phyloP scores from a whole-genome alignment of 768 basidiomycete species.

The Mycena vulgaris region DNA sequence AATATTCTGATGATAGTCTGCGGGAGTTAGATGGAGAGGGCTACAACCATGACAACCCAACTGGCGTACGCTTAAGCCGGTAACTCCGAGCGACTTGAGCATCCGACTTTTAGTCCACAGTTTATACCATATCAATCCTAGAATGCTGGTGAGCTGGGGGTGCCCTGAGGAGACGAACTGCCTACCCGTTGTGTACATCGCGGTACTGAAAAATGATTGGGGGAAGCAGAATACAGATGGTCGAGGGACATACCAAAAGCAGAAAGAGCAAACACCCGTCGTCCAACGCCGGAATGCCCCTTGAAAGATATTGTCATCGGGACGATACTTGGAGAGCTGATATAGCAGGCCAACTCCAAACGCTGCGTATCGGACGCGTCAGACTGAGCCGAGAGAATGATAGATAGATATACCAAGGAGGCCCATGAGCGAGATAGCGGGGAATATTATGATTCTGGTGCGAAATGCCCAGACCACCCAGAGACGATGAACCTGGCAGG shows the following conservation, averaged over 20 bases:
- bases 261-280: conserved; percentile 9
- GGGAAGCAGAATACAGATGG: too few relatives aligned
- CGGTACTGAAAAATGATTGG: not conserved
- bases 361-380: not conserved
- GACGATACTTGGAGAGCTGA: not conserved
- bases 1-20: conserved; percentile 13
- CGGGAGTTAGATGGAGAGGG: not conserved
- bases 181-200: conserved; percentile 5
- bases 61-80: not conserved
- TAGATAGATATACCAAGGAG: not conserved
- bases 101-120: conserved; percentile 12
- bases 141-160: not conserved
- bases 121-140: conserved; percentile 25
- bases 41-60: not conserved
- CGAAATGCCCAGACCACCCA: conserved; percentile 6
- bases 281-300: conserved; percentile 6
- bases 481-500: conserved; percentile 14
- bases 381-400: not conserved
- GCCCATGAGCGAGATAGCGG: conserved; percentile 5
- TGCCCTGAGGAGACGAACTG: not conserved
- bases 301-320: conserved; percentile 9
- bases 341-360: conserved; percentile 22
- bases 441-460: conserved; percentile 3
- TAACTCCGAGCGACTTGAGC: conserved; percentile 3
- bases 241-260: not conserved